A percentile compares a stretch with the other conserved stretches of the same genome.
Conservation (phyloP, 495 filamentous ascomycete genomes). For the Aspergillus egyptiacus region DNA sequence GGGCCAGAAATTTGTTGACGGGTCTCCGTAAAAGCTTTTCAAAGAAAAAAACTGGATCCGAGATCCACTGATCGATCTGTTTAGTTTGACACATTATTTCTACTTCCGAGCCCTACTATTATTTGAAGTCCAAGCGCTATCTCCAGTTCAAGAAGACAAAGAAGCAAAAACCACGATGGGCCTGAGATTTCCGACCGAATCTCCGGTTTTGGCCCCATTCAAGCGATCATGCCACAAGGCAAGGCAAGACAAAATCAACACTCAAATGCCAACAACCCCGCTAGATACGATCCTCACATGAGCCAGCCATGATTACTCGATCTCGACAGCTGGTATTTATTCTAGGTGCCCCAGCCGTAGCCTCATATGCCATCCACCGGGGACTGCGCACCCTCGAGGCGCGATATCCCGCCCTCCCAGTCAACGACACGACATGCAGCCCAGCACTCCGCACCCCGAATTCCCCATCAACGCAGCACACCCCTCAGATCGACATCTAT, state of each 20-base stretch:
- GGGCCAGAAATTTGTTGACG: too few relatives aligned
- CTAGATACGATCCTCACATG: too few relatives aligned
- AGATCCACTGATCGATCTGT: too few relatives aligned
- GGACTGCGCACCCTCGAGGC: slow-evolving; percentile 25
- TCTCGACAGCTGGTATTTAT: slow-evolving; percentile 12
- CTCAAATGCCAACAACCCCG: background rate
- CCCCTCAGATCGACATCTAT: slow-evolving; percentile 31
- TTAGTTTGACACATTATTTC: too few relatives aligned
- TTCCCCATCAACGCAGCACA: slow-evolving; percentile 18
- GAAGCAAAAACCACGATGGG: too few relatives aligned
- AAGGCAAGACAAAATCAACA: too few relatives aligned
- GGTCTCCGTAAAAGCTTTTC: too few relatives aligned
- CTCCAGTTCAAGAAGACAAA: too few relatives aligned
- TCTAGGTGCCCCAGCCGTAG: slow-evolving; percentile 15
- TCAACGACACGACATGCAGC: slow-evolving; percentile 17
- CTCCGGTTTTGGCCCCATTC: background rate
- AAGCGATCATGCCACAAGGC: background rate
- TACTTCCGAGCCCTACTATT: too few relatives aligned
- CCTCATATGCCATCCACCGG: slow-evolving; percentile 21
- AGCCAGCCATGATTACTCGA: slow-evolving; percentile 1
- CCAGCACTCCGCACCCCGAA: slow-evolving; percentile 14
- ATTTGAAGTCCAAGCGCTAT: too few relatives aligned
- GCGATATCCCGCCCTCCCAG: slow-evolving; percentile 24
- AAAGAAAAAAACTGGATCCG: too few relatives aligned
- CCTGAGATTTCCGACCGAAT: too few relatives aligned